phyloP scores from a whole-genome alignment of 1,284 basidiomycete species.

The Rhodotorula sp. region DNA sequence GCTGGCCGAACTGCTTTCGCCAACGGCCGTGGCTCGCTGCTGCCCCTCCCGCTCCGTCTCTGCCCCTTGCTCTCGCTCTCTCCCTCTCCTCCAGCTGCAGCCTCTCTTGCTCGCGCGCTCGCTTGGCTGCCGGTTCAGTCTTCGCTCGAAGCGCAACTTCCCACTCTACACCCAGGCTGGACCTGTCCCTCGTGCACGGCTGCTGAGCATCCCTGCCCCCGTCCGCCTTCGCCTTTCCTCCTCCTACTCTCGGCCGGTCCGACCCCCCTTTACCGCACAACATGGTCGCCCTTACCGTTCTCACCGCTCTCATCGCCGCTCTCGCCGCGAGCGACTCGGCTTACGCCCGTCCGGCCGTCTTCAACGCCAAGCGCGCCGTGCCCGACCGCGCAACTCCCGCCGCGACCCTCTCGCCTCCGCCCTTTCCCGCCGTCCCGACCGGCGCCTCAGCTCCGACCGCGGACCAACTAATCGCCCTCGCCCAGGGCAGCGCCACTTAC shows the following conservation, averaged over 20 bases:
- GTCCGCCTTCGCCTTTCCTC: not conserved
- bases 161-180: not conserved
- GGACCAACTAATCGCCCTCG: not conserved
- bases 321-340: not conserved
- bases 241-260: slow-evolving; percentile 3
- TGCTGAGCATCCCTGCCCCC: not conserved
- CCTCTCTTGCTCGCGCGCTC: not conserved
- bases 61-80: not conserved
- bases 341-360: not conserved
- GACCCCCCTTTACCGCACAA: not conserved
- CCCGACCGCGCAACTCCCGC: slow-evolving; percentile 14
- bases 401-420: slow-evolving; percentile 1
- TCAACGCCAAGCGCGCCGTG: not conserved
- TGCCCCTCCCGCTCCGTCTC: slow-evolving; percentile 5
- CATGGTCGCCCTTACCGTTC: slow-evolving; percentile 1
- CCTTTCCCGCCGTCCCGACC: slow-evolving; percentile 1
- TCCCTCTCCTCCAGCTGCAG: not conserved
- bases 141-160: too few relatives aligned
- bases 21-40: too few relatives aligned
- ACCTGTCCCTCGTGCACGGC: not conserved
- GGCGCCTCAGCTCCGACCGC: not conserved
- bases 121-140: too few relatives aligned
- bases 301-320: slow-evolving; percentile 9
- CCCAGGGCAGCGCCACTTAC: not conserved
- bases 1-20: too few relatives aligned